Evolutionary conservation across 2,329 filamentous ascomycete species (phyloP).

Genomic region (Aspergillus fumigatus): DNA sequence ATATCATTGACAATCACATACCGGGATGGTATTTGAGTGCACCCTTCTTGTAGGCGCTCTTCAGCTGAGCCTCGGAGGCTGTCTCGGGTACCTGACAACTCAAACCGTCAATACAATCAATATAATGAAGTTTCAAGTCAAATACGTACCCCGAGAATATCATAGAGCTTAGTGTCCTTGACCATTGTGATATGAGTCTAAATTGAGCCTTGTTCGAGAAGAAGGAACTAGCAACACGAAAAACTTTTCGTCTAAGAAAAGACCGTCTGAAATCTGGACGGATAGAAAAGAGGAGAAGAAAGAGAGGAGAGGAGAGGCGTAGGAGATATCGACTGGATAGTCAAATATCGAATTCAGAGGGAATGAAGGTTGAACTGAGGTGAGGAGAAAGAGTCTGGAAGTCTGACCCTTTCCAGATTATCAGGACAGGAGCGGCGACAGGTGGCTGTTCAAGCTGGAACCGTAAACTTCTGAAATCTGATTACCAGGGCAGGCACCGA

Average conservation of each 20-base stretch:
- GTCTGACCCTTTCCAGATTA: background rate
- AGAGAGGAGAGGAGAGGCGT: slow-evolving; percentile 9
- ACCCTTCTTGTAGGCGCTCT: slow-evolving; percentile 91
- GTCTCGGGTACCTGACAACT: slow-evolving; percentile 64
- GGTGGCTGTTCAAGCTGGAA: background rate
- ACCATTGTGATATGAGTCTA: slow-evolving; percentile 41
- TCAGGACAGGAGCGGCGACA: slow-evolving; percentile 6
- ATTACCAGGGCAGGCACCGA: slow-evolving; percentile 8
- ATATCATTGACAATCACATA: slow-evolving; percentile 52
- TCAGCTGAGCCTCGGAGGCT: slow-evolving; percentile 80
- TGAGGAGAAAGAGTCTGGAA: slow-evolving; percentile 13
- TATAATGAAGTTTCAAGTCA: background rate
- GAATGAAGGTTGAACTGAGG: slow-evolving; percentile 10
- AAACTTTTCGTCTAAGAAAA: background rate
- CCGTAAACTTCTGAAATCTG: slow-evolving; percentile 2
- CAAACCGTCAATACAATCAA: slow-evolving; percentile 20
- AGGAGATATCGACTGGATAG: slow-evolving; percentile 4
- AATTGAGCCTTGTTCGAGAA: slow-evolving; percentile 7
- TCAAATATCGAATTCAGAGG: slow-evolving; percentile 5
- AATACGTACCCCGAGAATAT: slow-evolving; percentile 43
- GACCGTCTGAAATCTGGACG: background rate
- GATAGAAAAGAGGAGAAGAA: slow-evolving; percentile 2
- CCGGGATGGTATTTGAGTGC: slow-evolving; percentile 85
- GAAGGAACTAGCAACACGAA: background rate
- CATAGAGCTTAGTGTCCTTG: slow-evolving; percentile 49